phyloP scores from a whole-genome alignment of 2,329 filamentous ascomycete species.

The Alternaria alternata region DNA sequence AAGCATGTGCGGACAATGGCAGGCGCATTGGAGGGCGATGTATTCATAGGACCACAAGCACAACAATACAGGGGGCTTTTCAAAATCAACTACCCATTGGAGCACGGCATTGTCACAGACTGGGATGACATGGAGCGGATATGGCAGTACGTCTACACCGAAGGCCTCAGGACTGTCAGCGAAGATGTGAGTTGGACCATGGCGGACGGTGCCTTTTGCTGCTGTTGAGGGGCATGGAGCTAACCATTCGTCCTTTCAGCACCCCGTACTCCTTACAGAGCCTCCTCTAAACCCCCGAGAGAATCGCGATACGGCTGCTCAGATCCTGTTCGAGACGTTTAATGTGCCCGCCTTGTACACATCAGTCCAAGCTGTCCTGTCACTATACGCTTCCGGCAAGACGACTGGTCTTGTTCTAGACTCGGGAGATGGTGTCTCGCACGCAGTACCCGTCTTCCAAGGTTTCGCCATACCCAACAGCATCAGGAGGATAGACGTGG shows the following conservation, averaged over 20 bases:
- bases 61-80: conserved; percentile 89
- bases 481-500: conserved; percentile 94
- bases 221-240: conserved; percentile 12
- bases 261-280: conserved; percentile 95
- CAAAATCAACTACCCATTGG: conserved; percentile 94
- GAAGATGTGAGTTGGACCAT: conserved; percentile 74
- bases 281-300: conserved; percentile 93
- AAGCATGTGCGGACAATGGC: conserved; percentile 95
- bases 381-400: conserved; percentile 92
- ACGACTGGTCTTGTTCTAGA: conserved; percentile 97
- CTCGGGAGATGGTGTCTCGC: conserved; percentile 93
- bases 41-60: conserved; percentile 93
- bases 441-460: conserved; percentile 96
- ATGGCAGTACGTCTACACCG: conserved; percentile 97
- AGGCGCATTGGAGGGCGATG: conserved; percentile 94
- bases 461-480: conserved; percentile 96
- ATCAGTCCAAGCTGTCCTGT: conserved; percentile 95
- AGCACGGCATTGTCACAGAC: conserved; percentile 98
- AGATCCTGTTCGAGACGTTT: conserved; percentile 98
- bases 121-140: conserved; percentile 99
- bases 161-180: conserved; percentile 94
- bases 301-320: conserved; percentile 94
- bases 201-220: conserved; percentile 14
- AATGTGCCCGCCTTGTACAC: conserved; percentile 97
- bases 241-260: conserved; percentile 59